These are phyloP conservation scores for Tetrapisispora iriomotensis DNA, from an alignment of 805 yeast genomes.

Conservation along the genomic window DNA sequence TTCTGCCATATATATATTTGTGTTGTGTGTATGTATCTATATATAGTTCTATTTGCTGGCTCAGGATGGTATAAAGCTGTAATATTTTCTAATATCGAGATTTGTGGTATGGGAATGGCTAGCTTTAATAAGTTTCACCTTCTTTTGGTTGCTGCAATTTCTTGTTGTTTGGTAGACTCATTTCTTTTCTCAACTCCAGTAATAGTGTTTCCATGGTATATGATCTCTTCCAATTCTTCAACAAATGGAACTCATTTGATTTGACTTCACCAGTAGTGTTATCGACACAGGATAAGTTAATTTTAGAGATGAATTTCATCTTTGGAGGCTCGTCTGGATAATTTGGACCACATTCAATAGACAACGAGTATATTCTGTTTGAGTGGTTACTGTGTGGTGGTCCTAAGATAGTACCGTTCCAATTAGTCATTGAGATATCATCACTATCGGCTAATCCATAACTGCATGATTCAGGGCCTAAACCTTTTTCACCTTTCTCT, in stretches of 20 bases:
- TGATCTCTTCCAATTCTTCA: constrained; percentile 79
- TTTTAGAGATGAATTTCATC: constrained; percentile 70
- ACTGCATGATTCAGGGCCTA: constrained; percentile 94
- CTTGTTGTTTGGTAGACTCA: constrained; percentile 78
- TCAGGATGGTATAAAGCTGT: too few relatives aligned
- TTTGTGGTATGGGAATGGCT: not conserved
- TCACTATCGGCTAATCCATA: constrained; percentile 86
- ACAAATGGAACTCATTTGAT: constrained; percentile 47
- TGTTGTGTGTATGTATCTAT: not conserved
- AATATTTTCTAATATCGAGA: too few relatives aligned
- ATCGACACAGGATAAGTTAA: constrained; percentile 90
- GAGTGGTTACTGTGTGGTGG: constrained; percentile 91
- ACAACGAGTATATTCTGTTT: constrained; percentile 81
- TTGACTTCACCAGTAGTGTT: constrained; percentile 46
- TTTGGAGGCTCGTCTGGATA: constrained; percentile 88
- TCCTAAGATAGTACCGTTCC: constrained; percentile 98
- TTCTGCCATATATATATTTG: too few relatives aligned
- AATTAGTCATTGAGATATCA: constrained; percentile 84
- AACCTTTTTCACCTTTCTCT: constrained; percentile 96
- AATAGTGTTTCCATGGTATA: constrained; percentile 90
- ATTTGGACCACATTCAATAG: constrained; percentile 66
- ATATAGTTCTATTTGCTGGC: too few relatives aligned
- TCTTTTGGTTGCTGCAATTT: constrained; percentile 87
- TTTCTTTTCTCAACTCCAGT: constrained; percentile 78
- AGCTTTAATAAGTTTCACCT: constrained; percentile 51